Evolutionary conservation across 768 basidiomycete genomes (phyloP).

Genomic region (Ramaria sp.): DNA sequence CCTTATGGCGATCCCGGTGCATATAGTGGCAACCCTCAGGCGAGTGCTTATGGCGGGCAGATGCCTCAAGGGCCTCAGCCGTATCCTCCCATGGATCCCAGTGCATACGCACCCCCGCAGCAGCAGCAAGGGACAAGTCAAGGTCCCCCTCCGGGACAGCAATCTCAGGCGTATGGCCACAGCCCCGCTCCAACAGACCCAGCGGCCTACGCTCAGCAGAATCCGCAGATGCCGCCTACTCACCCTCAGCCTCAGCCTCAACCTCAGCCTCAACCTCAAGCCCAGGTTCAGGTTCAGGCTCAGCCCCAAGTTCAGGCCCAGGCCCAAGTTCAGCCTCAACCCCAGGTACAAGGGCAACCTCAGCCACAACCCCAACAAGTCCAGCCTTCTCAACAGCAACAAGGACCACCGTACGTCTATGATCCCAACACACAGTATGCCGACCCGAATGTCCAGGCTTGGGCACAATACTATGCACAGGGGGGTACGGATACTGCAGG

Average conservation of each 20-base stretch:
- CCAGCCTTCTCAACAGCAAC: constrained; percentile 13
- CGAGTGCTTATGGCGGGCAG: background rate
- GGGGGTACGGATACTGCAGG: constrained; percentile 69
- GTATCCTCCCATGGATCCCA: constrained; percentile 19
- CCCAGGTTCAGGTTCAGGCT: constrained; percentile 22
- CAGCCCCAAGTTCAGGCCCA: constrained; percentile 28
- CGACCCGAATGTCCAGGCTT: constrained; percentile 76
- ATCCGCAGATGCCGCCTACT: constrained; percentile 4
- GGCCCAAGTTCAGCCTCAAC: constrained; percentile 18
- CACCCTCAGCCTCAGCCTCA: constrained; percentile 11
- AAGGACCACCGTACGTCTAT: constrained; percentile 42
- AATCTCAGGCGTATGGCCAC: constrained; percentile 24
- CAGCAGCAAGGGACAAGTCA: constrained; percentile 8
- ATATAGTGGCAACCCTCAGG: constrained; percentile 1
- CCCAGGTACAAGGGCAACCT: constrained; percentile 1
- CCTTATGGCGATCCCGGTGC: constrained; percentile 10
- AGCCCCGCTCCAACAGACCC: constrained; percentile 21
- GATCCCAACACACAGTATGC: constrained; percentile 59
- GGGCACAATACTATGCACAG: constrained; percentile 78
- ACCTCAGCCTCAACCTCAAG: constrained; percentile 14
- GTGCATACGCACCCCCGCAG: constrained; percentile 16
- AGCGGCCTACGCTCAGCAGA: constrained; percentile 7
- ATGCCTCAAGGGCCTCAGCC: constrained; percentile 11
- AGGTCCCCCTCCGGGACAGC: constrained; percentile 12
- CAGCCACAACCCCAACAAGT: constrained; percentile 21